These are phyloP conservation scores for Phaffia australis DNA, from an alignment of 768 basidiomycete species.

Conservation along the genomic window DNA sequence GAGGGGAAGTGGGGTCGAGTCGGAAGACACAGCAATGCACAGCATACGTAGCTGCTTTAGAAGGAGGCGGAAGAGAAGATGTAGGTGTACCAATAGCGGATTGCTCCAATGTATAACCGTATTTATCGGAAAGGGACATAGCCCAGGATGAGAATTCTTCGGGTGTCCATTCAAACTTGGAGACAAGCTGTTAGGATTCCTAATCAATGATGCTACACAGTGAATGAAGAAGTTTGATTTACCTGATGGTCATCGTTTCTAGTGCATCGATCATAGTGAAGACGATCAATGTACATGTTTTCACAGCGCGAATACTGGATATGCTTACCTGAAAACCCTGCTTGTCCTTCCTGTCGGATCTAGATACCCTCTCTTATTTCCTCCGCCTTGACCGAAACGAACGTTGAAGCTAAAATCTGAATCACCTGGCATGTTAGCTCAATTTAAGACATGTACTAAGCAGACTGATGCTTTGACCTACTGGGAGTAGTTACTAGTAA, in stretches of 20 bases:
- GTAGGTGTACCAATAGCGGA: conserved; percentile 35
- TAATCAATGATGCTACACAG: neutral
- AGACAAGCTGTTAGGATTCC: neutral
- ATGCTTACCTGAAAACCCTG: conserved; percentile 36
- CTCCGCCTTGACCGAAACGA: conserved; percentile 35
- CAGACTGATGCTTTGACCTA: neutral
- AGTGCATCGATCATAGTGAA: neutral
- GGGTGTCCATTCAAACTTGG: conserved; percentile 38
- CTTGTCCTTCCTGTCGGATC: conserved; percentile 39
- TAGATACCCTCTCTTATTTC: conserved; percentile 32
- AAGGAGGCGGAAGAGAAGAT: conserved; percentile 30
- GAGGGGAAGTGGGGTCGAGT: conserved; percentile 29
- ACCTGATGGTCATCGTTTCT: conserved; percentile 19
- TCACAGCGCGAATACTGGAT: neutral
- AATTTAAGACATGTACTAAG: neutral
- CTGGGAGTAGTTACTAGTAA: conserved; percentile 37
- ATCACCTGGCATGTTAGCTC: neutral
- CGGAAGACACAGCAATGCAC: conserved; percentile 38
- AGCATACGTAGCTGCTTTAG: conserved; percentile 30
- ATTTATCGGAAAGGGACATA: conserved; percentile 29
- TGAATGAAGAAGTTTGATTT: neutral
- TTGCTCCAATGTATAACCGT: conserved; percentile 34
- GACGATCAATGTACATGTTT: conserved; percentile 7
- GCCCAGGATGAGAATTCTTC: conserved; percentile 36
- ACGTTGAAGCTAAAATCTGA: conserved; percentile 37